These are phyloP conservation scores for Orbilia quercus DNA, from an alignment of 2,329 filamentous ascomycete species.

Conservation along the genomic window DNA sequence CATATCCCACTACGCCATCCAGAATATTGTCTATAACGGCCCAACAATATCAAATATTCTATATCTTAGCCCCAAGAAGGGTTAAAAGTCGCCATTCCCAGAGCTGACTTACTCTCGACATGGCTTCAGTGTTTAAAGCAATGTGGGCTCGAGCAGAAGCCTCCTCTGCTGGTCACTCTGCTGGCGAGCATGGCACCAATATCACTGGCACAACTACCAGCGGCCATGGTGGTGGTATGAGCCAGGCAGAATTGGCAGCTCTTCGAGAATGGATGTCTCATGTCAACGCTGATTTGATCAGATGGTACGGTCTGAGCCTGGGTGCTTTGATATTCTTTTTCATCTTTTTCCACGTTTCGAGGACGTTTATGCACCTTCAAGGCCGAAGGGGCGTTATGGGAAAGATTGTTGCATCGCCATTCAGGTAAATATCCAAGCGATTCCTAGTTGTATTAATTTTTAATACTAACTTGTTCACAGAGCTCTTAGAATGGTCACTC, in stretches of 20 bases:
- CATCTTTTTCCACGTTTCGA: conserved; percentile 57
- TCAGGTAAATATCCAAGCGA: conserved; percentile 48
- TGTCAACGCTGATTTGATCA: conserved; percentile 38
- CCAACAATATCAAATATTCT: conserved; percentile 15
- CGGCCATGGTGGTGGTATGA: conserved; percentile 27
- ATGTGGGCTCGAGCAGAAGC: conserved; percentile 45
- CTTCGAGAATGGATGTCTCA: conserved; percentile 44
- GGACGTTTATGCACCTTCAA: conserved; percentile 57
- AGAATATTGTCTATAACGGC: conserved; percentile 12
- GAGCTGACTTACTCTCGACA: conserved; percentile 17
- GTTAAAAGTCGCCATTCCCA: conserved; percentile 15
- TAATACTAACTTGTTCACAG: conserved; percentile 36
- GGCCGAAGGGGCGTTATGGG: conserved; percentile 55
- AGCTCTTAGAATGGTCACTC: conserved; percentile 58
- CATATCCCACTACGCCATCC: conserved; percentile 1
- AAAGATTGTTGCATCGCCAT: conserved; percentile 54
- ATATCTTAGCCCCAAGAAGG: conserved; percentile 3
- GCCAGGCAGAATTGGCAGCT: conserved; percentile 22
- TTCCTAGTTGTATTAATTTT: not conserved
- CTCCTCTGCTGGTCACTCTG: conserved; percentile 11
- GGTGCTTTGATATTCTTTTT: conserved; percentile 57
- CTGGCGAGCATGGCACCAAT: conserved; percentile 18
- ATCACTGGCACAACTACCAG: not conserved
- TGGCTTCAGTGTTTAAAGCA: conserved; percentile 30
- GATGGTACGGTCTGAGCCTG: conserved; percentile 51